phyloP scores from a whole-genome alignment of 306 rosid genomes.

The Castanopsis chinensis region DNA sequence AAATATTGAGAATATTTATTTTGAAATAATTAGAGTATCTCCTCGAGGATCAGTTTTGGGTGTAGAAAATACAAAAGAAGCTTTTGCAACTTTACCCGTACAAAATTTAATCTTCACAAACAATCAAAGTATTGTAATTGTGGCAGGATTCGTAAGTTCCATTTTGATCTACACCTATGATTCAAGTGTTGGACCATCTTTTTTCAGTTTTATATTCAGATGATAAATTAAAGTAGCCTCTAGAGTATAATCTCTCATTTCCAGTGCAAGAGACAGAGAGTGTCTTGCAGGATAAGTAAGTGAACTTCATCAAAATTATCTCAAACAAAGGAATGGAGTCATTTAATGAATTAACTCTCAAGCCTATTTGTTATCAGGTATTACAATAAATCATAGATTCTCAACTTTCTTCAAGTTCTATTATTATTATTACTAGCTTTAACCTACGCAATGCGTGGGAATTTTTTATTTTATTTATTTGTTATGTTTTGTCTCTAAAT shows the following conservation, averaged over 20 bases:
- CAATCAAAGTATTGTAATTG: not conserved
- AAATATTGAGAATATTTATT: not conserved
- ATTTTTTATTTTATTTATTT: too few species aligned
- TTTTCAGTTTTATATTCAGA: not conserved
- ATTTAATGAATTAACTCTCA: not conserved
- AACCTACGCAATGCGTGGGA: too few species aligned
- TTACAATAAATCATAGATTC: not conserved
- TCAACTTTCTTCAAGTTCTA: not conserved
- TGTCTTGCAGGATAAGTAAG: not conserved
- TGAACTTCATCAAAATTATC: not conserved
- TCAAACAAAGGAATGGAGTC: not conserved
- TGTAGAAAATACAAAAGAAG: conserved; percentile 75
- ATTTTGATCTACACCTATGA: not conserved
- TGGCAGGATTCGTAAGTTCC: not conserved
- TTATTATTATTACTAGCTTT: not conserved
- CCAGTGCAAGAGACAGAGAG: not conserved
- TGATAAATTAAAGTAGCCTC: not conserved
- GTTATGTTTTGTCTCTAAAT: too few species aligned
- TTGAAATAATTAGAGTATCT: conserved; percentile 18
- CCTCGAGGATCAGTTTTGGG: conserved; percentile 84
- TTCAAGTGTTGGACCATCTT: not conserved
- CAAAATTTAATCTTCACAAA: conserved; percentile 41
- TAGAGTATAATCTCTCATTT: not conserved
- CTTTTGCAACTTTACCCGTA: conserved; percentile 73
- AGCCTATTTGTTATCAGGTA: not conserved